Evolutionary conservation across 2,329 filamentous ascomycete species (phyloP).

Genomic region (Karstenula rhodostoma): DNA sequence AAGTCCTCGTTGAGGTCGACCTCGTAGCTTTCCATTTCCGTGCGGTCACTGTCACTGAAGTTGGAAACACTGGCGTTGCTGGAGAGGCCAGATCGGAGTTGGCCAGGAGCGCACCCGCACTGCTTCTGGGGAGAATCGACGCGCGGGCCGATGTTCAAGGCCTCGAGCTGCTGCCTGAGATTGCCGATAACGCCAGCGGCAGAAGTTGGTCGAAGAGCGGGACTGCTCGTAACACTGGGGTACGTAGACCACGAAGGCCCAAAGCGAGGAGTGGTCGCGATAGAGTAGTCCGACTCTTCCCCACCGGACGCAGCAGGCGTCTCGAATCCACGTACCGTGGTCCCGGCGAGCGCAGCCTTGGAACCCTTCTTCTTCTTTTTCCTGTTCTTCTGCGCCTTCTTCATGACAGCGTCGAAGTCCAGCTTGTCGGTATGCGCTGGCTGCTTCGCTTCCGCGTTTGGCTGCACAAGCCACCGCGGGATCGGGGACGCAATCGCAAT

Average conservation of each 20-base stretch:
- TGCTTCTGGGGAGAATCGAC: conserved; percentile 58
- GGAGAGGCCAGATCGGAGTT: conserved; percentile 54
- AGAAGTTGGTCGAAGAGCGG: conserved; percentile 59
- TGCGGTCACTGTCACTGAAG: conserved; percentile 71
- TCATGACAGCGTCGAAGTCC: conserved; percentile 48
- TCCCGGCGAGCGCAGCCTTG: conserved; percentile 42
- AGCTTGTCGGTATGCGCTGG: conserved; percentile 43
- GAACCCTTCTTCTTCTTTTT: conserved; percentile 47
- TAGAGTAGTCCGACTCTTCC: conserved; percentile 62
- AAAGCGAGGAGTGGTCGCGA: conserved; percentile 52
- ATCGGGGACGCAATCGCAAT: conserved; percentile 46
- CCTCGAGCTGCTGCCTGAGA: conserved; percentile 82
- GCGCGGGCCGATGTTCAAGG: conserved; percentile 71
- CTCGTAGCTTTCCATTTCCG: conserved; percentile 84
- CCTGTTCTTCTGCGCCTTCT: conserved; percentile 50
- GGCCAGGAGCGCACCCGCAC: conserved; percentile 52
- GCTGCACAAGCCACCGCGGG: conserved; percentile 37
- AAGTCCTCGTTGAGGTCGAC: conserved; percentile 86
- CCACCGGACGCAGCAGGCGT: conserved; percentile 62
- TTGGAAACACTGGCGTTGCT: conserved; percentile 65
- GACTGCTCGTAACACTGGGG: conserved; percentile 61
- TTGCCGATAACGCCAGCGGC: conserved; percentile 77
- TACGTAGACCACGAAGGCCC: conserved; percentile 54
- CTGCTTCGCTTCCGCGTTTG: conserved; percentile 32
- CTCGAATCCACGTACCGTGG: conserved; percentile 58